Conservation (phyloP, 2,329 filamentous ascomycete genomes). For the Ascochyta lentis region DNA sequence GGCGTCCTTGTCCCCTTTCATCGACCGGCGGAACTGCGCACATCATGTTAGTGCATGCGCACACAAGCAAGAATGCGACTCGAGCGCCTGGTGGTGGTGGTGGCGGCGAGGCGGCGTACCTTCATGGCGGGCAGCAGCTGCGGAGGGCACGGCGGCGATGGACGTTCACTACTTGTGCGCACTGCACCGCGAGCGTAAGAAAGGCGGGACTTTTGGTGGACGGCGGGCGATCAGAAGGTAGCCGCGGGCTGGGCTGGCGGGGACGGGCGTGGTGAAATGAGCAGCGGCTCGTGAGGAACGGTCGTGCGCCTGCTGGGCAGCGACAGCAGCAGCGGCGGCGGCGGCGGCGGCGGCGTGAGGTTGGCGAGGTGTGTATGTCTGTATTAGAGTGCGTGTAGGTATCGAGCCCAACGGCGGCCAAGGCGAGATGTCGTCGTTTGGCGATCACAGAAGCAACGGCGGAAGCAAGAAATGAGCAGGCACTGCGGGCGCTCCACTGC, state of each 20-base stretch:
- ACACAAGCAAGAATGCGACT: constrained; percentile 27
- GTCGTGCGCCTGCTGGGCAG: constrained; percentile 20
- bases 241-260: constrained; percentile 29
- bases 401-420: constrained; percentile 12
- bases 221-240: constrained; percentile 19
- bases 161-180: constrained; percentile 14
- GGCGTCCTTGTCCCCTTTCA: constrained; percentile 85
- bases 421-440: constrained; percentile 17
- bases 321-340: background rate
- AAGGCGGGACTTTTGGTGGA: constrained; percentile 14
- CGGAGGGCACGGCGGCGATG: constrained; percentile 12
- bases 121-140: constrained; percentile 24
- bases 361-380: background rate
- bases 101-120: constrained; percentile 20
- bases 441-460: constrained; percentile 3
- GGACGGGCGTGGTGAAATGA: constrained; percentile 24
- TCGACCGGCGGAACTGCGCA: constrained; percentile 74
- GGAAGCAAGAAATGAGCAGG: constrained; percentile 23
- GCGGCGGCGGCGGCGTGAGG: too few relatives aligned
- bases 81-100: constrained; percentile 13
- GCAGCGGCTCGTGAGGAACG: constrained; percentile 16
- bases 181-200: constrained; percentile 22
- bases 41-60: constrained; percentile 33
- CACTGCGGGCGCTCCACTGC: constrained; percentile 17
- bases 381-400: background rate